Percentiles rank a stretch among this genome's conserved stretches.
Evolutionary conservation across 768 basidiomycete species (phyloP).

Genomic region (Boletus patriciae): DNA sequence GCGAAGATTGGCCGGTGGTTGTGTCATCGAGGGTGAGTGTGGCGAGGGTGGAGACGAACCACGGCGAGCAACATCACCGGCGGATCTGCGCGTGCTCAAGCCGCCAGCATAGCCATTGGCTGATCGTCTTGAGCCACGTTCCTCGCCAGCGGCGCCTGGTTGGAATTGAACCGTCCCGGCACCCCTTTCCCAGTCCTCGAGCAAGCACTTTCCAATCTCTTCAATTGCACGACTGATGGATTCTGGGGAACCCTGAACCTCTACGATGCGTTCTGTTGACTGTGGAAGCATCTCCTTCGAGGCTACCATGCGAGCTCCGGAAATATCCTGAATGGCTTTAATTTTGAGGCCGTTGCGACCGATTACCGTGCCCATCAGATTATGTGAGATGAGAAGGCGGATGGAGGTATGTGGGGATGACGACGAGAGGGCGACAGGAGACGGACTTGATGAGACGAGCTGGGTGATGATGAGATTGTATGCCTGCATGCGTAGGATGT

Average conservation of each 20-base stretch:
- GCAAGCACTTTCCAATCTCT: slow-evolving; percentile 92
- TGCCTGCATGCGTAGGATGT: slow-evolving; percentile 53
- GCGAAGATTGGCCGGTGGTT: slow-evolving; percentile 76
- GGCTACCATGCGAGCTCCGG: slow-evolving; percentile 97
- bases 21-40: slow-evolving; percentile 47
- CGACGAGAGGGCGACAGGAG: slow-evolving; percentile 69
- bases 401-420: slow-evolving; percentile 76
- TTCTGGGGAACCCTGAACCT: slow-evolving; percentile 93
- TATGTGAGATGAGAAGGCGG: slow-evolving; percentile 97
- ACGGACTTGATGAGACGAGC: slow-evolving; percentile 78
- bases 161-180: slow-evolving; percentile 94
- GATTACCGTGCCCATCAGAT: slow-evolving; percentile 99
- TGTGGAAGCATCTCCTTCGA: slow-evolving; percentile 99
- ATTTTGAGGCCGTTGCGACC: slow-evolving; percentile 96
- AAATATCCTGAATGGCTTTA: slow-evolving; percentile 96
- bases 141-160: slow-evolving; percentile 79
- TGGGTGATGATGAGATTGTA: slow-evolving; percentile 93
- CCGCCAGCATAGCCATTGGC: slow-evolving; percentile 54
- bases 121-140: slow-evolving; percentile 54
- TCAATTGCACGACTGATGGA: slow-evolving; percentile 90
- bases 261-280: slow-evolving; percentile 98
- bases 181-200: slow-evolving; percentile 96
- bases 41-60: slow-evolving; percentile 43
- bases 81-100: slow-evolving; percentile 56
- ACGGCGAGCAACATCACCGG: slow-evolving; percentile 52